A percentile compares a stretch with the other conserved stretches of the same genome.
Evolutionary conservation across 148 eudicot species (phyloP).

Genomic region (Bassia scoparia): DNA sequence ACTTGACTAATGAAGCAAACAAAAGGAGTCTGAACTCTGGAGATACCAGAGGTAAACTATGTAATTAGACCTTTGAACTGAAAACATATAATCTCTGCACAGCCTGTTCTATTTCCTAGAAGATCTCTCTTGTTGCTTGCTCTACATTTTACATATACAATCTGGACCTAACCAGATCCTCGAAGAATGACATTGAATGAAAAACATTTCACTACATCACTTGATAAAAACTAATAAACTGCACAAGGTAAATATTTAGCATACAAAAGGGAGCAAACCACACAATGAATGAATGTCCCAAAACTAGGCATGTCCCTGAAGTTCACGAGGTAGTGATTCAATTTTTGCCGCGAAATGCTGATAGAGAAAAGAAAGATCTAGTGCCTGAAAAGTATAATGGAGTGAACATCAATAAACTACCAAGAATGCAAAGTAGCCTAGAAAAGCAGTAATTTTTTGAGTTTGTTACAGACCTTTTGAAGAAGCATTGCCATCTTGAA

Average conservation of each 20-base stretch:
- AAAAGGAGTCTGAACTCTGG: background rate
- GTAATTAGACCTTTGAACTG: slow-evolving; percentile 15
- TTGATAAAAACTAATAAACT: slow-evolving; percentile 27
- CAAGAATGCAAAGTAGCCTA: slow-evolving; percentile 17
- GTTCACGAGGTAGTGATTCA: slow-evolving; percentile 22
- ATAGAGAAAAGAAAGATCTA: slow-evolving; percentile 49
- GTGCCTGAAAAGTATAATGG: slow-evolving; percentile 32
- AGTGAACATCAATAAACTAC: background rate
- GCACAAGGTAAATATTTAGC: slow-evolving; percentile 20
- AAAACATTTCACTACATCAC: slow-evolving; percentile 14
- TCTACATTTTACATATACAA: slow-evolving; percentile 32
- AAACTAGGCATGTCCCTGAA: slow-evolving; percentile 20
- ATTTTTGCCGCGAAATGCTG: slow-evolving; percentile 45
- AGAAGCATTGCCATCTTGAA: slow-evolving; percentile 45
- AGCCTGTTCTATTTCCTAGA: slow-evolving; percentile 23
- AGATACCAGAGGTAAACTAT: slow-evolving; percentile 5
- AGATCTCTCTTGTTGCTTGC: slow-evolving; percentile 12
- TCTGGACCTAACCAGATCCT: slow-evolving; percentile 12
- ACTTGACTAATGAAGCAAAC: background rate
- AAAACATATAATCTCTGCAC: slow-evolving; percentile 23
- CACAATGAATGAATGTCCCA: slow-evolving; percentile 16
- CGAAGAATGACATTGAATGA: slow-evolving; percentile 28
- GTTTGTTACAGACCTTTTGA: slow-evolving; percentile 22
- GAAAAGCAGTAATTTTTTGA: background rate
- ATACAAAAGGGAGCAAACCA: slow-evolving; percentile 20